phyloP scores from a whole-genome alignment of 352 stramenopile genomes.

The Phytophthora hybrid region DNA sequence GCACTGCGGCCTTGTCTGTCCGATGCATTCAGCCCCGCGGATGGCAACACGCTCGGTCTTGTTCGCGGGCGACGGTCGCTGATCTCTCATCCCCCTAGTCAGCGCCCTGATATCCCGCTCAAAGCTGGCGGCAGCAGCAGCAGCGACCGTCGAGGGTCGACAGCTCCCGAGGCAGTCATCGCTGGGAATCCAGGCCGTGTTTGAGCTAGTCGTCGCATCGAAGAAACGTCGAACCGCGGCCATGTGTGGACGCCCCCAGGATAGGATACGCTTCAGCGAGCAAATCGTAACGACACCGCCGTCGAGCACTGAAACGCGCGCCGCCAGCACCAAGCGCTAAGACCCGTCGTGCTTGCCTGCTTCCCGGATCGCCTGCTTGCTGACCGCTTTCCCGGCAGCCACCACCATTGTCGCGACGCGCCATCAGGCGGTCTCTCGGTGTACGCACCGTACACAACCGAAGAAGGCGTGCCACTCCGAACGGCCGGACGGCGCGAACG shows the following conservation, averaged over 20 bases:
- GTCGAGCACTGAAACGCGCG: slow-evolving; percentile 16
- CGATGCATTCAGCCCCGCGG: too few relatives aligned
- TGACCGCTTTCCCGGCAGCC: slow-evolving; percentile 9
- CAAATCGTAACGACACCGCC: slow-evolving; percentile 11
- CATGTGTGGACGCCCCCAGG: background rate
- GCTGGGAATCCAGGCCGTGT: background rate
- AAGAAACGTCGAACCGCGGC: background rate
- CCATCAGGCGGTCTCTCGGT: background rate
- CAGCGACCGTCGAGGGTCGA: background rate
- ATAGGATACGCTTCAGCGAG: background rate
- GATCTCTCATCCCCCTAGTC: slow-evolving; percentile 12
- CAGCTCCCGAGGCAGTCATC: slow-evolving; percentile 20
- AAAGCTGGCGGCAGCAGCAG: background rate
- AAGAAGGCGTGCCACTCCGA: slow-evolving; percentile 5
- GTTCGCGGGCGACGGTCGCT: background rate
- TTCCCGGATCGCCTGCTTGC: background rate
- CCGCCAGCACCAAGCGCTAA: background rate
- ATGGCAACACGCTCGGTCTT: background rate
- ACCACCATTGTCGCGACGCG: background rate
- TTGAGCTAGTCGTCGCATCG: slow-evolving; percentile 30
- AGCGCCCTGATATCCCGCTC: background rate
- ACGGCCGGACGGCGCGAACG: background rate
- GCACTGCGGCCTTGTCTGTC: too few relatives aligned
- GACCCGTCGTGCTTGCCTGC: background rate
- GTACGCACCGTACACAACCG: too few relatives aligned